Base-by-base conservation (phyloP, 345 rosid genomes). In the Corchorus olitorius region DNA sequence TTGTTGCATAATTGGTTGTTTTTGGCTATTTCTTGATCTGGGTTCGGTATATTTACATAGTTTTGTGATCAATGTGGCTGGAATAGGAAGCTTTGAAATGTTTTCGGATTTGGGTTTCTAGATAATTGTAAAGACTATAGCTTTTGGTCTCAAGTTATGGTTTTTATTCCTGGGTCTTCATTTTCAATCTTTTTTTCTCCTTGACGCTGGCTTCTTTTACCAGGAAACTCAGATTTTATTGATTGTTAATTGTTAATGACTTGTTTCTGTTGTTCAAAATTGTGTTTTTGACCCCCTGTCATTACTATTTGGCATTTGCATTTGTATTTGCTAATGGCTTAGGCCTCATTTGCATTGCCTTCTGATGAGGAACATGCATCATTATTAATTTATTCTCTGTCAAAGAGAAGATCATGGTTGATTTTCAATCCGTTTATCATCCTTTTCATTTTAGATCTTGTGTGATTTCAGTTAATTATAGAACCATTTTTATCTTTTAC, bases 161-260 rank as follows among this genome's bases (percentile, higher is more conserved):
- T 70, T 0, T 64, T 75, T 63, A 15, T 64, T 75, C 17, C 16
- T 39, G 62, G 48, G 45, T 65, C 70, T 75, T 65, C 63, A 65
- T 54, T 75, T 75, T 41, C 78, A 27, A 15, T 75, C 33, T 52
- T 75, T 50, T 50, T 53, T 75, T 55, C 54, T 60, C 37, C 65
- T 41, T 11, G 12, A 64, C 2, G 33, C 19, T 48, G 35, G 15
- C 53, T 0, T 50, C 61, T 22, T 33, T 39, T 56, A 22, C 39
- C 20, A 43, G 67, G 37, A 45, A 59, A 53, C 49, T 6, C 41
- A 7, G 63, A 66, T 41, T 65, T 52, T 63, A 46, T 53, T 53
- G 17, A 20, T 53, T 52, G 48, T 63, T 74, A 4, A 20, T 53
- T 52, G 48, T 63, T 74, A 8, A 15, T 15, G 33, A 17, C 2